These are phyloP conservation scores for Pythium rhizo-oryzae DNA, from an alignment of 352 stramenopile genomes.

Conservation along the genomic window DNA sequence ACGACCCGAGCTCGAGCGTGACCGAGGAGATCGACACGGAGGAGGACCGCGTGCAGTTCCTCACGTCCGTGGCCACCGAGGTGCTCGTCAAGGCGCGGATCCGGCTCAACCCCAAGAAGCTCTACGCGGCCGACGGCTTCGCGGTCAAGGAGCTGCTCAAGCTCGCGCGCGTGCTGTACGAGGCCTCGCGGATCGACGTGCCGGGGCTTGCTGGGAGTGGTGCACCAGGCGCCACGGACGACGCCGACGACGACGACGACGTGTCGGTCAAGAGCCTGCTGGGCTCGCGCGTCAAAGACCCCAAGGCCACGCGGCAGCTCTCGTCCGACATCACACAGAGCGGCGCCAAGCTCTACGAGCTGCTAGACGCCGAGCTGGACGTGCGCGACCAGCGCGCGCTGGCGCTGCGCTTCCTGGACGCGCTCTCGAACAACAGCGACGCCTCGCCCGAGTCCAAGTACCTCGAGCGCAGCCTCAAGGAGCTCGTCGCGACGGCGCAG, in stretches of 20 bases:
- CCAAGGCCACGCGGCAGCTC: slow-evolving; percentile 90
- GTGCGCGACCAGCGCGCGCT: slow-evolving; percentile 78
- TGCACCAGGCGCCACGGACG: slow-evolving; percentile 20
- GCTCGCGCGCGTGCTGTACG: slow-evolving; percentile 92
- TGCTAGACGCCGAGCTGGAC: slow-evolving; percentile 92
- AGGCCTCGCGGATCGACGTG: slow-evolving; percentile 79
- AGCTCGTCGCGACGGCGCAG: slow-evolving; percentile 66
- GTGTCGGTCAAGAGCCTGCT: slow-evolving; percentile 73
- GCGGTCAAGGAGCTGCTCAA: slow-evolving; percentile 96
- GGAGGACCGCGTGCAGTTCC: slow-evolving; percentile 94
- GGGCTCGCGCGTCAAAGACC: slow-evolving; percentile 82
- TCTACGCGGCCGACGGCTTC: slow-evolving; percentile 96
- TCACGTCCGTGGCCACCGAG: slow-evolving; percentile 84
- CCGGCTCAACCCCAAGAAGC: slow-evolving; percentile 93
- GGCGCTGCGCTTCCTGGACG: slow-evolving; percentile 93
- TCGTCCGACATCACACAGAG: slow-evolving; percentile 94
- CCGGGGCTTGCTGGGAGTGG: slow-evolving; percentile 41
- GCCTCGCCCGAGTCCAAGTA: slow-evolving; percentile 86
- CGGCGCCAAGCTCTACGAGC: slow-evolving; percentile 91
- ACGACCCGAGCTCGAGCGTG: slow-evolving; percentile 84
- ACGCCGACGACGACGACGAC: slow-evolving; percentile 74
- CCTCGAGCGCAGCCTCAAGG: slow-evolving; percentile 85
- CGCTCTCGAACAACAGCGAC: slow-evolving; percentile 84
- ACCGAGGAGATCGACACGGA: slow-evolving; percentile 95
- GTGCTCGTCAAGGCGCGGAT: slow-evolving; percentile 92